phyloP scores from a whole-genome alignment of 768 basidiomycete species.

The Suillus tomentosus region DNA sequence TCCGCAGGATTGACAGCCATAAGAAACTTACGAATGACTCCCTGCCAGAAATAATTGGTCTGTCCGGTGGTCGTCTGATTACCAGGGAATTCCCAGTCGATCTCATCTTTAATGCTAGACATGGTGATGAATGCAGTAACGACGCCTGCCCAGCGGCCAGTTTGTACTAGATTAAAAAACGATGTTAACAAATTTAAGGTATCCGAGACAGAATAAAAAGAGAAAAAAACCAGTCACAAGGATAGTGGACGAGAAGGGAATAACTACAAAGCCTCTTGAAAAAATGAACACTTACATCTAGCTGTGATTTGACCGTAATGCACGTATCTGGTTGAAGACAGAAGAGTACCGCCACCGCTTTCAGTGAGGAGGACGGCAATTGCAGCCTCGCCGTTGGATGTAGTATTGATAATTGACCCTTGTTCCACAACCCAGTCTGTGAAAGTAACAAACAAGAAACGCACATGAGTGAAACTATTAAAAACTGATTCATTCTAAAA shows the following conservation, averaged over 20 bases:
- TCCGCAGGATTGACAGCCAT: neutral
- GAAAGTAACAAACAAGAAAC: constrained; percentile 4
- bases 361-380: constrained; percentile 69
- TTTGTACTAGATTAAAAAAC: constrained; percentile 58
- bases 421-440: constrained; percentile 73
- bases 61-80: constrained; percentile 63
- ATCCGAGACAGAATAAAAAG: neutral
- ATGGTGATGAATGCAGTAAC: constrained; percentile 87
- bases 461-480: neutral
- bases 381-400: constrained; percentile 57
- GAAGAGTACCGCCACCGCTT: constrained; percentile 70
- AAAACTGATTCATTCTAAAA: neutral
- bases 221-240: neutral
- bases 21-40: constrained; percentile 55
- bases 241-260: neutral
- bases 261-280: neutral
- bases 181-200: neutral
- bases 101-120: constrained; percentile 82
- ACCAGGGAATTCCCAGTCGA: constrained; percentile 87
- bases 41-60: constrained; percentile 83
- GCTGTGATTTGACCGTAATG: constrained; percentile 80
- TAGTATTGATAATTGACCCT: constrained; percentile 66
- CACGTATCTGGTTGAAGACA: constrained; percentile 80
- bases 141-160: constrained; percentile 77
- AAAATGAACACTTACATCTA: constrained; percentile 41